A percentile compares a stretch with the other conserved stretches of the same genome.
Evolutionary conservation across 108 stramenopile genomes (phyloP).

Genomic region (Fragilariopsis cylindrus): DNA sequence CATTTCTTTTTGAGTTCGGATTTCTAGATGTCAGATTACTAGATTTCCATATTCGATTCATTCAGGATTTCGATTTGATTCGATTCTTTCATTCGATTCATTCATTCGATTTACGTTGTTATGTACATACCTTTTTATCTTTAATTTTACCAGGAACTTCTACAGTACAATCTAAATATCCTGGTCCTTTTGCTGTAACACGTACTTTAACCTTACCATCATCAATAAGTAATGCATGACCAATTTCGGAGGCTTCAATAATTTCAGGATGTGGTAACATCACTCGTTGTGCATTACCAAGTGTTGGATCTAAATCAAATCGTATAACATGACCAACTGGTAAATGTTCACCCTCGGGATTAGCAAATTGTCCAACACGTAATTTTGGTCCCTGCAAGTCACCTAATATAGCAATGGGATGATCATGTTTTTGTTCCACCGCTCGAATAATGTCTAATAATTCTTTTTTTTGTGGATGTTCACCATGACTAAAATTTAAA

Average conservation of each 20-base stretch:
- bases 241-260: constrained; percentile 58
- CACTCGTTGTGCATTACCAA: constrained; percentile 64
- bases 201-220: constrained; percentile 88
- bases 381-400: constrained; percentile 71
- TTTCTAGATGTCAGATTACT: too few relatives aligned
- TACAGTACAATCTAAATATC: constrained; percentile 73
- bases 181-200: constrained; percentile 60
- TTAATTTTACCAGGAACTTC: constrained; percentile 80
- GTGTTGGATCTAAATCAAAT: constrained; percentile 67
- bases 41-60: too few relatives aligned
- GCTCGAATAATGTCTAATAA: constrained; percentile 57
- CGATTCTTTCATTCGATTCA: too few relatives aligned
- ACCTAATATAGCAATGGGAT: constrained; percentile 57
- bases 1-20: too few relatives aligned
- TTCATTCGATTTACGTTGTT: neutral
- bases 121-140: constrained; percentile 59
- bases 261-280: constrained; percentile 87
- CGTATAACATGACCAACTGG: constrained; percentile 69
- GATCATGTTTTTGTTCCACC: constrained; percentile 60
- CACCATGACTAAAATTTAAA: constrained; percentile 86
- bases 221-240: constrained; percentile 71
- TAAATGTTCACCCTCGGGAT: constrained; percentile 60
- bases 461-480: constrained; percentile 77
- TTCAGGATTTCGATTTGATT: too few relatives aligned
- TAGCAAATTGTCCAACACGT: constrained; percentile 69